These are phyloP conservation scores for Cyphellophora attinorum DNA, from an alignment of 2,329 filamentous ascomycete species.

Conservation along the genomic window DNA sequence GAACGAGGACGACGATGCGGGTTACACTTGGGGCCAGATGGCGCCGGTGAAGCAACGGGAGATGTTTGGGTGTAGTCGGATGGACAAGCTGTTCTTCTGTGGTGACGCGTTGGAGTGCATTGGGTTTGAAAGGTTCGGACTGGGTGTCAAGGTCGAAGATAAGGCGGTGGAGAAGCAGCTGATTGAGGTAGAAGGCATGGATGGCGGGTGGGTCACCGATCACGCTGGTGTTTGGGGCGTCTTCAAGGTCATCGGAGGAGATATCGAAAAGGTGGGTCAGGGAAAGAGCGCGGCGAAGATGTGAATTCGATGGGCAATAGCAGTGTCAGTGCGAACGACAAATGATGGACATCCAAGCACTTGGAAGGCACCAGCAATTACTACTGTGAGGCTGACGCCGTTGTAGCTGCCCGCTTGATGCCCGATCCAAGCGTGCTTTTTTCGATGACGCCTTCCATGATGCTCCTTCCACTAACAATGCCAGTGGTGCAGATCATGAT, in stretches of 20 bases:
- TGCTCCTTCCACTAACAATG: conserved; percentile 77
- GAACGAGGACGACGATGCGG: conserved; percentile 39
- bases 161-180: conserved; percentile 13
- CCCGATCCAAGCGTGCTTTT: conserved; percentile 27
- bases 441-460: conserved; percentile 80
- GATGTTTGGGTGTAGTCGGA: conserved; percentile 40
- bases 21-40: conserved; percentile 52
- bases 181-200: conserved; percentile 14
- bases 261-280: too few relatives aligned
- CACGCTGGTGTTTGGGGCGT: conserved; percentile 16
- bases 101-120: conserved; percentile 25
- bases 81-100: conserved; percentile 46
- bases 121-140: conserved; percentile 40
- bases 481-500: conserved; percentile 90
- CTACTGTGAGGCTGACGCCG: too few relatives aligned
- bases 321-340: too few relatives aligned
- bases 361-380: too few relatives aligned
- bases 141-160: conserved; percentile 31
- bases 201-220: conserved; percentile 19
- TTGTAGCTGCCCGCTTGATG: conserved; percentile 3
- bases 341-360: too few relatives aligned
- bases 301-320: conserved; percentile 2
- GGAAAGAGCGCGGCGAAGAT: conserved; percentile 3
- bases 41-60: conserved; percentile 29
- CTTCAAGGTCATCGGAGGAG: conserved; percentile 9